These are phyloP conservation scores for Ogataea trehaloabstinens DNA, from an alignment of 805 yeast genomes.

Conservation along the genomic window DNA sequence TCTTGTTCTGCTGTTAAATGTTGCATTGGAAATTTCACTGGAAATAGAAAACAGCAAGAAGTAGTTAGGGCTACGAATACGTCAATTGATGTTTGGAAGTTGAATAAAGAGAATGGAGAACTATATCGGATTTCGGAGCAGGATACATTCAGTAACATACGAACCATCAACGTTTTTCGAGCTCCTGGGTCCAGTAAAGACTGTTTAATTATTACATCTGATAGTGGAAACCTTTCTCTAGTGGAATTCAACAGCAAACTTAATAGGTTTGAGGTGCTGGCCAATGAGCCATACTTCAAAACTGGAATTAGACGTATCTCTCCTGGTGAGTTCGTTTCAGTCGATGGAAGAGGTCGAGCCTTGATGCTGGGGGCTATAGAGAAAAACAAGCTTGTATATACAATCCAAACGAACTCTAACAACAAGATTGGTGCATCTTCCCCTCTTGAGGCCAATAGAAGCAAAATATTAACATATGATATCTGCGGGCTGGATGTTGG, in stretches of 20 bases:
- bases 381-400: constrained; percentile 67
- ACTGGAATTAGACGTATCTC: constrained; percentile 71
- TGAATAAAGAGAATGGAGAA: constrained; percentile 56
- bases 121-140: constrained; percentile 42
- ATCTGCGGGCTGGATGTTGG: constrained; percentile 68
- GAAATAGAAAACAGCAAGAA: constrained; percentile 53
- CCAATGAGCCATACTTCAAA: constrained; percentile 68
- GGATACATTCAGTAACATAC: constrained; percentile 56
- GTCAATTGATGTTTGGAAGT: constrained; percentile 50
- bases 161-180: constrained; percentile 50
- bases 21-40: constrained; percentile 69
- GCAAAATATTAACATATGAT: constrained; percentile 49
- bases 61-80: constrained; percentile 58
- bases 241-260: constrained; percentile 31
- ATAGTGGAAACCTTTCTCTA: constrained; percentile 69
- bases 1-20: constrained; percentile 55
- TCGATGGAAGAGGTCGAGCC: constrained; percentile 74
- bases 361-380: constrained; percentile 71
- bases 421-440: constrained; percentile 55
- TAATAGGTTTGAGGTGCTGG: constrained; percentile 36
- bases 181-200: constrained; percentile 55
- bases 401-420: constrained; percentile 48
- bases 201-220: constrained; percentile 66
- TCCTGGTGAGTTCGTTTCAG: constrained; percentile 71
- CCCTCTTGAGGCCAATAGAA: constrained; percentile 67